These are phyloP conservation scores for Kodamaea ohmeri DNA, from an alignment of 1,139 yeast species.

Conservation along the genomic window DNA sequence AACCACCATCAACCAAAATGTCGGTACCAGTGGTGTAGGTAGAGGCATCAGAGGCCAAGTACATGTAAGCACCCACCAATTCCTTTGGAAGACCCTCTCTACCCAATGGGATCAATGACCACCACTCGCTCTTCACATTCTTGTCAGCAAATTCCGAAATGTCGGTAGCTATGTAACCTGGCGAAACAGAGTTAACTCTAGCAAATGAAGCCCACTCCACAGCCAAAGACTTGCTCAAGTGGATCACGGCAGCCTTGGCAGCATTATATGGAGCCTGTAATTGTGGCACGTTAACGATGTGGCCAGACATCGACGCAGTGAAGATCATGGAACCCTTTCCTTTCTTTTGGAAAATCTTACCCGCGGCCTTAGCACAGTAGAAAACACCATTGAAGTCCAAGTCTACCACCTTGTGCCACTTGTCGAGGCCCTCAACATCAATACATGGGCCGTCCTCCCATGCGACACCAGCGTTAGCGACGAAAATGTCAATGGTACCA, in stretches of 20 bases:
- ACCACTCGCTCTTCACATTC: constrained; percentile 56
- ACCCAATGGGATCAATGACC: constrained; percentile 65
- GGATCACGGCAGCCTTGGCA: constrained; percentile 83
- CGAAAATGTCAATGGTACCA: constrained; percentile 75
- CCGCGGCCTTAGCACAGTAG: constrained; percentile 53
- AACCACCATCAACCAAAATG: constrained; percentile 85
- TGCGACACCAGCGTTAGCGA: constrained; percentile 89
- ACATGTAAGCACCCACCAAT: constrained; percentile 79
- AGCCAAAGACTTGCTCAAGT: constrained; percentile 73
- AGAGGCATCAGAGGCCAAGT: constrained; percentile 77
- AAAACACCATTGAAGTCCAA: constrained; percentile 25
- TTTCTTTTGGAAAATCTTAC: constrained; percentile 65
- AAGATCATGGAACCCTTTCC: constrained; percentile 70
- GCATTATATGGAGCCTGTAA: constrained; percentile 83
- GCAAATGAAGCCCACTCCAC: constrained; percentile 82
- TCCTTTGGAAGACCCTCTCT: constrained; percentile 80
- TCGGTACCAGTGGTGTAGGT: constrained; percentile 84
- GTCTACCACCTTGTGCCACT: constrained; percentile 21
- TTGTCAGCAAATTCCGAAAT: constrained; percentile 56
- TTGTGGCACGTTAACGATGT: constrained; percentile 79
- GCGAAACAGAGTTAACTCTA: constrained; percentile 75
- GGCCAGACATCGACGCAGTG: constrained; percentile 85
- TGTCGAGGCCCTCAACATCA: constrained; percentile 21
- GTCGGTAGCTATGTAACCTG: constrained; percentile 76
- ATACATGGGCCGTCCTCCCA: constrained; percentile 58